Base-by-base conservation (phyloP, 805 yeast genomes). In the Ogataea nakhonphanomensis region DNA sequence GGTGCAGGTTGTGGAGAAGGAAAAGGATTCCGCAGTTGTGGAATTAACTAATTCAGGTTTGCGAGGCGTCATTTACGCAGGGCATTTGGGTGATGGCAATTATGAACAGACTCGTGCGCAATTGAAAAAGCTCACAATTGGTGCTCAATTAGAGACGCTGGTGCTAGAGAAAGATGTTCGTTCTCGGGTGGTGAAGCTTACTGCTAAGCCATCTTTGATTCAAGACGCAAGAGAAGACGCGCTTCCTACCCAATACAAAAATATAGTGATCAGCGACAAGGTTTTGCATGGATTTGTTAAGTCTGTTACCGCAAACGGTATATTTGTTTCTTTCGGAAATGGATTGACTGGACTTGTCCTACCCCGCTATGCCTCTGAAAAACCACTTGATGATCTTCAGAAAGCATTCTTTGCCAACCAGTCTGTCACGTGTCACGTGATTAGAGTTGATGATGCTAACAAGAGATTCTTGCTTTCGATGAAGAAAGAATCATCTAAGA, bases 311-410 rank as follows among this genome's bases (percentile, higher is more conserved):
- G 73, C 72, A 32, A 73, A 73, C 57, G 98, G 98, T 49, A 69
- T 88, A 9, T 91, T 91, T 58, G 84, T 91, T 43, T 76, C 82
- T 0, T 91, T 91, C 62, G 87, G 81, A 41, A 83, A 84, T 48
- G 76, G 74, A 39, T 74, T 91, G 48, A 85, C 87, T 24, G 98
- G 97, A 37, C 71, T 91, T 48, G 84, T 88, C 4, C 73, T 86
- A 45, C 84, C 90, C 41, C 79, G 81, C 55, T 79, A 81, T 51
- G 84, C 84, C 15, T 69, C 79, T 5, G 75, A 74, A 25, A 70
- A 72, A 35, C 71, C 68, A 30, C 67, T 65, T 27, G 78, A 72
- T 8, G 82, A 79, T 48, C 67, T 84, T 35, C 64, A 69, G 15
- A 67, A 72, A 27, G 66, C 69, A 20, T 90, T 78, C 55, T 68